Base-by-base conservation (phyloP, 2,329 filamentous ascomycete genomes). In the Ophiocordyceps camponoti-rufipedis region DNA sequence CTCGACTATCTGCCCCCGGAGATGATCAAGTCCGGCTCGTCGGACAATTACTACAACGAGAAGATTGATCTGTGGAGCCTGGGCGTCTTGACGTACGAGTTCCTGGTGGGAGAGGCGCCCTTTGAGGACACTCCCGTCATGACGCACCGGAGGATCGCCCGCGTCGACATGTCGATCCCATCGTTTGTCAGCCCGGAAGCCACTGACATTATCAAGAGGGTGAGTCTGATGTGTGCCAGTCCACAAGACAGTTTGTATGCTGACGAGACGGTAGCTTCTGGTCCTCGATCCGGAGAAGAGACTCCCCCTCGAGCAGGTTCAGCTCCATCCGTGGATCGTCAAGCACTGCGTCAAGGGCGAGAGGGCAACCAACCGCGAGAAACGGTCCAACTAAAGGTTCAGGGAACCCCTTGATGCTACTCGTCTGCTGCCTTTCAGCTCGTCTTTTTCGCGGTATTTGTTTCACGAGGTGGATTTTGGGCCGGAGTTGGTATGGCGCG, bases 21-120 rank as follows among this genome's bases (percentile, higher is more conserved):
- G 78, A 98, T 98, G 91, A 75, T 96, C 62, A 85, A 82, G 62
- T 76, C 80, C 4, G 82, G 85, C 41, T 74, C 74, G 53, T 75
- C 80, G 54, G 85, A 91, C 56, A 94, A 91, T 65, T 93, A 74
- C 58, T 96, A 96, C 65, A 84, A 77, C 48, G 88, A 95, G 60
- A 96, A 95, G 68, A 85, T 98, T 31, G 91, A 98, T 59, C 66
- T 96, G 49, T 98, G 91, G 91, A 91, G 85, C 58, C 68, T 98
- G 56, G 91, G 91, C 23, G 91, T 96, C 19, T 64, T 98, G 63
- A 94, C 83, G 2, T 98, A 96, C 56, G 91, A 98, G 64, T 98
- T 98, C 56, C 65, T 98, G 48, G 85, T 94, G 32, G 91, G 91
- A 48, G 87, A 95, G 67, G 91, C 91, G 14, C 91, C 91, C 0